Conservation (phyloP, 2,329 filamentous ascomycete species). For the Penicillium decumbens region DNA sequence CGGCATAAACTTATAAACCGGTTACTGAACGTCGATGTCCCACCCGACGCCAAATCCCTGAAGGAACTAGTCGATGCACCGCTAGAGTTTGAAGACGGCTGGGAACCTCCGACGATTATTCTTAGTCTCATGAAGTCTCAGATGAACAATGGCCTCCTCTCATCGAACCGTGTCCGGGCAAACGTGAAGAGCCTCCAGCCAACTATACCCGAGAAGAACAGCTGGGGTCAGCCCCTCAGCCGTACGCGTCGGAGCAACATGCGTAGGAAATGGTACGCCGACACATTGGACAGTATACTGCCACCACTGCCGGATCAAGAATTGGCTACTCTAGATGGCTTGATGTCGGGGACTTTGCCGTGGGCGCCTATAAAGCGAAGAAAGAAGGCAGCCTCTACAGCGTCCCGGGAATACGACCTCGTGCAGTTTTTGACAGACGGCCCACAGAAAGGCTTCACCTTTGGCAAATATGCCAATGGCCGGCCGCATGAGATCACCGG, state of each 20-base stretch:
- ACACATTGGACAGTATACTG: conserved; percentile 28
- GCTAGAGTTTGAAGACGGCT: conserved; percentile 26
- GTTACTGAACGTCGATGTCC: conserved; percentile 28
- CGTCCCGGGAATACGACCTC: conserved; percentile 12
- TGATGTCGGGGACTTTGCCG: conserved; percentile 30
- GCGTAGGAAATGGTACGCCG: conserved; percentile 37
- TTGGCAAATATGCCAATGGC: conserved; percentile 30
- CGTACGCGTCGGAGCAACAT: conserved; percentile 32
- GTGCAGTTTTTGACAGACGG: conserved; percentile 33
- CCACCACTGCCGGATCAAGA: conserved; percentile 41
- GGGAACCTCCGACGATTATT: conserved; percentile 34
- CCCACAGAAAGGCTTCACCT: conserved; percentile 35
- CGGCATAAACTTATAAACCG: conserved; percentile 46
- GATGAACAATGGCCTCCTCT: conserved; percentile 24
- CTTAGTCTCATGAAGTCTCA: conserved; percentile 35
- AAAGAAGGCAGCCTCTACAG: conserved; percentile 4
- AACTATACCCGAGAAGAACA: conserved; percentile 33
- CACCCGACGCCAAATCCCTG: conserved; percentile 21
- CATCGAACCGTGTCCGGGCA: conserved; percentile 21
- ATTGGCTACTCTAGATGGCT: conserved; percentile 30
- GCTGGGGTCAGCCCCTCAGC: conserved; percentile 34
- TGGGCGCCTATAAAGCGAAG: conserved; percentile 32
- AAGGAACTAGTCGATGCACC: conserved; percentile 17
- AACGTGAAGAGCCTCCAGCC: conserved; percentile 27
- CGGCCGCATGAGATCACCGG: conserved; percentile 40